These are phyloP conservation scores for Furcasterigmium furcatum DNA, from an alignment of 2,329 filamentous ascomycete species.

Conservation along the genomic window DNA sequence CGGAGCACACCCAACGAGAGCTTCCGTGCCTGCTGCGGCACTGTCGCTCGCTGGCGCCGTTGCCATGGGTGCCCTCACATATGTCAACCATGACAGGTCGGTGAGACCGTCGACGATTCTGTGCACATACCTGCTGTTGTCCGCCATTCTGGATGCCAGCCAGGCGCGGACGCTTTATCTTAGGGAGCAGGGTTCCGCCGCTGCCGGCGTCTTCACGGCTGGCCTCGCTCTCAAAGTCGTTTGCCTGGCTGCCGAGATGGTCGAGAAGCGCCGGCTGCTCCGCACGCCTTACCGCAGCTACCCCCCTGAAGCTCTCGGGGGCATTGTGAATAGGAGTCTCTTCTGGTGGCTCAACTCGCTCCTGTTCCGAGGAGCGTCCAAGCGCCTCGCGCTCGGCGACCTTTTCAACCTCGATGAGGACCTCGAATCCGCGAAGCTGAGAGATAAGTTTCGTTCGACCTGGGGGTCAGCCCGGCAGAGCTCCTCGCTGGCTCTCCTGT, in stretches of 20 bases:
- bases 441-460: slow-evolving; percentile 12
- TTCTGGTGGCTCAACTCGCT: slow-evolving; percentile 33
- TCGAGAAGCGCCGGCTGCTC: slow-evolving; percentile 20
- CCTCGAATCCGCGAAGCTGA: slow-evolving; percentile 22
- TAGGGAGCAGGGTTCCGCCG: slow-evolving; percentile 14
- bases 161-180: slow-evolving; percentile 28
- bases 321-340: slow-evolving; percentile 26
- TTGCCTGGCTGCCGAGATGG: slow-evolving; percentile 26
- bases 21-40: slow-evolving; percentile 21
- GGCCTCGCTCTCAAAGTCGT: slow-evolving; percentile 20
- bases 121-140: slow-evolving; percentile 24
- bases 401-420: slow-evolving; percentile 21
- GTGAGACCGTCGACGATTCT: slow-evolving; percentile 27
- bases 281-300: neutral
- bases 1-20: neutral
- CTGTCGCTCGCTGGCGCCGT: slow-evolving; percentile 23
- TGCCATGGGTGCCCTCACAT: slow-evolving; percentile 25
- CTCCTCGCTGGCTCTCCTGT: slow-evolving; percentile 18
- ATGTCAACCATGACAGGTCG: slow-evolving; percentile 29
- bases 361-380: slow-evolving; percentile 17
- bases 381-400: neutral
- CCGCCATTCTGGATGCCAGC: slow-evolving; percentile 27
- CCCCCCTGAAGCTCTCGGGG: slow-evolving; percentile 24
- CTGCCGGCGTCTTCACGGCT: slow-evolving; percentile 22
- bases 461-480: slow-evolving; percentile 18